Percentiles rank a stretch among this genome's conserved stretches.
Evolutionary conservation across 176 grass and related monocot species (phyloP).

Genomic region (Pontederia crassipes): DNA sequence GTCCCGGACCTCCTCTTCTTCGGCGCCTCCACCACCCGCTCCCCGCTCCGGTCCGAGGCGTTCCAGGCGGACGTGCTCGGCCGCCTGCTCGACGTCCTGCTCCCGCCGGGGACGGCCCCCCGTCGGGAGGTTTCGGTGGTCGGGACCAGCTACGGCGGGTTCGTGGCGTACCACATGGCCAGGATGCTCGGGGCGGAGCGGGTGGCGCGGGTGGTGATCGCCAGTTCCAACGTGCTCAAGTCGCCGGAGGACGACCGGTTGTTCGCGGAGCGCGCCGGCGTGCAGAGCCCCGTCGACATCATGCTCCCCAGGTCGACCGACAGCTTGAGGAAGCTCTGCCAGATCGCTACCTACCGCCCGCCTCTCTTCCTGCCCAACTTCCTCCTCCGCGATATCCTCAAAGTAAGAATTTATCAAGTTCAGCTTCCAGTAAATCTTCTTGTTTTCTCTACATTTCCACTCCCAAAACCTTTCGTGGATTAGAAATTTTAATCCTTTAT

Average conservation of each 20-base stretch:
- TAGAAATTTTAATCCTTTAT: too few species aligned
- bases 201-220: conserved; percentile 53
- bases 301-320: conserved; percentile 38
- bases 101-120: conserved; percentile 4
- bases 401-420: conserved; percentile 21
- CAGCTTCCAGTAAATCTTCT: neutral
- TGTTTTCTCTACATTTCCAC: neutral
- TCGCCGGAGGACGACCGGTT: conserved; percentile 48
- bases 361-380: conserved; percentile 43
- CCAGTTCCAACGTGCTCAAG: conserved; percentile 82
- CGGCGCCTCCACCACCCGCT: conserved; percentile 44
- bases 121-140: conserved; percentile 23
- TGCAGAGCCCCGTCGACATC: conserved; percentile 32
- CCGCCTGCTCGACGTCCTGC: conserved; percentile 26
- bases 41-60: conserved; percentile 36
- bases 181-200: conserved; percentile 30
- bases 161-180: conserved; percentile 72
- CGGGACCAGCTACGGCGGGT: conserved; percentile 89
- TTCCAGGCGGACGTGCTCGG: conserved; percentile 56
- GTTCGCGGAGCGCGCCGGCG: conserved; percentile 31
- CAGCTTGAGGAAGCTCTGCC: conserved; percentile 21
- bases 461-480: too few species aligned
- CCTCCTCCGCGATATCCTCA: conserved; percentile 45
- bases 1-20: conserved; percentile 93
- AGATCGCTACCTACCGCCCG: conserved; percentile 34